Percentiles rank a stretch among this genome's conserved stretches.
These are phyloP conservation scores for Lipomyces yamanashiensis DNA, from an alignment of 805 yeast species.

Conservation along the genomic window DNA sequence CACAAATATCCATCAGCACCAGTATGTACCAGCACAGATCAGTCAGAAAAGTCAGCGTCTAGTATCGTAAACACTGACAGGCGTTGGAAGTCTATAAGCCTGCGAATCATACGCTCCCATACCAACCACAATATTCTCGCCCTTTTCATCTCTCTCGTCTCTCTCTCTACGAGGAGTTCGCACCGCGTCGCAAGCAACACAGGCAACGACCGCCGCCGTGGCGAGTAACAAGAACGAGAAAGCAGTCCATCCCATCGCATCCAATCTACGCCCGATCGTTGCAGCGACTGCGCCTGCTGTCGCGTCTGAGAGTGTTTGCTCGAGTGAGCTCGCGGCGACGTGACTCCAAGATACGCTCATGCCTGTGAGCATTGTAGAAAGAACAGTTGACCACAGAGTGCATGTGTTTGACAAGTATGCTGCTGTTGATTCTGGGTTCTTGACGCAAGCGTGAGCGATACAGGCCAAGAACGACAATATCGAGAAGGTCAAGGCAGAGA, in stretches of 20 bases:
- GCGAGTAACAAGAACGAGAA: constrained; percentile 23
- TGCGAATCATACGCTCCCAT: constrained; percentile 9
- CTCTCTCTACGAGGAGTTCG: neutral
- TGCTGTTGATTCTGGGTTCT: constrained; percentile 12
- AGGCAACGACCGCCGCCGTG: constrained; percentile 10
- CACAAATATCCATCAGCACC: neutral
- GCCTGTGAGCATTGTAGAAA: constrained; percentile 25
- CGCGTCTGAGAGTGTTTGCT: constrained; percentile 6
- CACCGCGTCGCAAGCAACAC: constrained; percentile 16
- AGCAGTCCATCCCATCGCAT: constrained; percentile 36
- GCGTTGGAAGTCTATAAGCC: constrained; percentile 15
- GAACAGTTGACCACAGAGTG: constrained; percentile 24
- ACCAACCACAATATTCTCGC: neutral
- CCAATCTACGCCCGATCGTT: constrained; percentile 22
- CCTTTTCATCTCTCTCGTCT: neutral
- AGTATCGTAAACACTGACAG: constrained; percentile 1
- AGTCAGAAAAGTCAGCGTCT: neutral
- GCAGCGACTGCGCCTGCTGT: constrained; percentile 22
- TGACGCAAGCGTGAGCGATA: neutral
- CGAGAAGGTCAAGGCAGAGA: constrained; percentile 45
- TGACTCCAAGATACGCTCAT: constrained; percentile 30
- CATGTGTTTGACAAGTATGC: constrained; percentile 10
- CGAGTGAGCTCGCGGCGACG: constrained; percentile 28
- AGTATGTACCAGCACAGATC: neutral
- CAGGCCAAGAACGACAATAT: constrained; percentile 39